These are phyloP conservation scores for Mycena epipterygia DNA, from an alignment of 768 basidiomycete species.

Conservation along the genomic window DNA sequence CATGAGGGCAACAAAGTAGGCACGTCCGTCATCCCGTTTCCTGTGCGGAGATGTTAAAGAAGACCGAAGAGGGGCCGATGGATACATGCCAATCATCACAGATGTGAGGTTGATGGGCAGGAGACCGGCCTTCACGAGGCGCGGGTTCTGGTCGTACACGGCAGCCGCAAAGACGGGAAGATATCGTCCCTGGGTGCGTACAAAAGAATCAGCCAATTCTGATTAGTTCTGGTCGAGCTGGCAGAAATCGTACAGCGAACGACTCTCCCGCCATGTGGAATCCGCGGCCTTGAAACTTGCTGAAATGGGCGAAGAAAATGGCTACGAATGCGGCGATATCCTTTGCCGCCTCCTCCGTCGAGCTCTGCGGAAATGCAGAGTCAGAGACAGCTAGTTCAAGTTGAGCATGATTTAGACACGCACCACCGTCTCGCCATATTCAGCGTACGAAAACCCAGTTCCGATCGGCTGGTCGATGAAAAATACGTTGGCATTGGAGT, in stretches of 20 bases:
- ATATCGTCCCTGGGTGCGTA: conserved; percentile 58
- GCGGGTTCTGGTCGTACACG: too few relatives aligned
- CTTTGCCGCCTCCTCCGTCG: conserved; percentile 65
- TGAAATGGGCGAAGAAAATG: conserved; percentile 70
- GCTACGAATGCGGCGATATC: conserved; percentile 69
- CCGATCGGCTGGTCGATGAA: conserved; percentile 62
- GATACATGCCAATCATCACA: conserved; percentile 58
- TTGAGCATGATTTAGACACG: not conserved
- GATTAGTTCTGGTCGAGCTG: too few relatives aligned
- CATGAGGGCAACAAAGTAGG: conserved; percentile 16
- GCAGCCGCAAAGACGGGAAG: conserved; percentile 63
- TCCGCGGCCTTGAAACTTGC: conserved; percentile 62
- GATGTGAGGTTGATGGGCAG: conserved; percentile 65
- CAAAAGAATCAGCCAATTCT: not conserved
- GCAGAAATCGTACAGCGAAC: conserved; percentile 59
- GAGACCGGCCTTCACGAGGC: conserved; percentile 55
- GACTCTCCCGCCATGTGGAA: conserved; percentile 65
- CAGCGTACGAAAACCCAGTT: conserved; percentile 64
- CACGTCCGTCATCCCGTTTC: conserved; percentile 59
- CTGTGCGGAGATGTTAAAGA: conserved; percentile 34
- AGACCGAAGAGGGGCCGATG: too few relatives aligned
- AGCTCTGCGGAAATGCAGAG: conserved; percentile 47
- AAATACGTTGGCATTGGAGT: conserved; percentile 60
- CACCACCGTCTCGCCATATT: conserved; percentile 43
- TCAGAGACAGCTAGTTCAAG: not conserved